These are phyloP conservation scores for Cordyceps pruinosa DNA, from an alignment of 2,329 filamentous ascomycete species.

Conservation along the genomic window DNA sequence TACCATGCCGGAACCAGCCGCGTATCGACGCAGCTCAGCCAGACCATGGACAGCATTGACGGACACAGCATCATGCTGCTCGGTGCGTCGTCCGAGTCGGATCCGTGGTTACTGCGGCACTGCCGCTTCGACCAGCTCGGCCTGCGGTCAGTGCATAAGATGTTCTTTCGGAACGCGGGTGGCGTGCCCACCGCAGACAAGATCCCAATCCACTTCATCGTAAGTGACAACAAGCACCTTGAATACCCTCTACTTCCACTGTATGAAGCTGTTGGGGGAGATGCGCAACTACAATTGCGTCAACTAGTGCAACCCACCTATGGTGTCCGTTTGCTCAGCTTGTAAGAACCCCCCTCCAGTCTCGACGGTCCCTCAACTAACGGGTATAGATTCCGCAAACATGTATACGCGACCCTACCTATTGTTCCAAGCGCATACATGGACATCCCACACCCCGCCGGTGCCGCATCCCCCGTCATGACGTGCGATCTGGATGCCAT, in stretches of 20 bases:
- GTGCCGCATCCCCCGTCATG: background rate
- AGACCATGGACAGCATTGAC: slow-evolving; percentile 24
- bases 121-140: slow-evolving; percentile 30
- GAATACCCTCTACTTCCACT: background rate
- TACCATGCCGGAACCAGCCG: background rate
- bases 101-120: slow-evolving; percentile 29
- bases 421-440: slow-evolving; percentile 12
- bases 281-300: slow-evolving; percentile 1
- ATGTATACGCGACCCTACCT: slow-evolving; percentile 13
- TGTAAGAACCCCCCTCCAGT: slow-evolving; percentile 5
- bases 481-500: slow-evolving; percentile 4
- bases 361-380: background rate
- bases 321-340: slow-evolving; percentile 8
- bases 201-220: slow-evolving; percentile 26
- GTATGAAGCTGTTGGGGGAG: background rate
- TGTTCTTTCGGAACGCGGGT: slow-evolving; percentile 31
- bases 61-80: slow-evolving; percentile 24
- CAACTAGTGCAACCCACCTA: slow-evolving; percentile 9
- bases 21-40: slow-evolving; percentile 14
- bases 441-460: background rate
- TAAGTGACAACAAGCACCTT: slow-evolving; percentile 13
- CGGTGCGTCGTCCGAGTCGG: slow-evolving; percentile 27
- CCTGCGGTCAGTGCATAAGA: slow-evolving; percentile 27
- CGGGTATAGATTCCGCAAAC: slow-evolving; percentile 12
- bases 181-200: slow-evolving; percentile 27